Percentiles rank a stretch among this genome's conserved stretches.
phyloP scores from a whole-genome alignment of 1,284 basidiomycete genomes.

The Vanrija sp. region DNA sequence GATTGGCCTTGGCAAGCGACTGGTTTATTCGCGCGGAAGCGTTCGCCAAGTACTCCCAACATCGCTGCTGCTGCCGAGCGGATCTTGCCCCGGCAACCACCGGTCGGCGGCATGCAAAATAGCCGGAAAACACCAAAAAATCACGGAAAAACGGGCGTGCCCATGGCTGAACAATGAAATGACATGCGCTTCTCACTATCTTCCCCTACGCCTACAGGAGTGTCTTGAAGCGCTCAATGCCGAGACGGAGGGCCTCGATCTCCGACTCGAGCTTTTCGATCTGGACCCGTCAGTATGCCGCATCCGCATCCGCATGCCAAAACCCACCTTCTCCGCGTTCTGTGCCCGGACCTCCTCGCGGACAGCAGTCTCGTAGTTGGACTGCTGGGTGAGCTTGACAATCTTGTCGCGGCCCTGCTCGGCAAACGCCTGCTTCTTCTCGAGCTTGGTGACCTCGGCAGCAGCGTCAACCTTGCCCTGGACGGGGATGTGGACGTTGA shows the following conservation, averaged over 20 bases:
- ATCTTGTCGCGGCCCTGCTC: constrained; percentile 70
- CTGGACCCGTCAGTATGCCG: constrained; percentile 10
- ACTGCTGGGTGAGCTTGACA: constrained; percentile 64
- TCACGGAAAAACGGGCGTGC: no score
- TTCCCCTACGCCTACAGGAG: constrained; percentile 26
- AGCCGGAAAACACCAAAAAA: no score
- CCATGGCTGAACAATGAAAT: no score
- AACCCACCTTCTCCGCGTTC: constrained; percentile 73
- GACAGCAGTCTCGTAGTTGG: constrained; percentile 73
- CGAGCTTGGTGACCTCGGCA: constrained; percentile 75
- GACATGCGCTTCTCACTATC: not conserved
- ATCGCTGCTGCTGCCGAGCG: no score
- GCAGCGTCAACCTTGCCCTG: constrained; percentile 81
- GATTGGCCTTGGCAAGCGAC: no score
- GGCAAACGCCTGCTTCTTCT: constrained; percentile 76
- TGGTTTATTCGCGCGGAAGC: no score
- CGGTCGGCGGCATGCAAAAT: no score
- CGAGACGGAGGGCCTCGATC: constrained; percentile 43
- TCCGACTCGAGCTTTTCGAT: constrained; percentile 45
- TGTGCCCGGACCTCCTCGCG: constrained; percentile 67
- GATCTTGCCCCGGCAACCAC: no score
- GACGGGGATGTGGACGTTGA: constrained; percentile 77
- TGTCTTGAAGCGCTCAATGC: constrained; percentile 46
- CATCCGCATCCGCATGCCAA: no score
- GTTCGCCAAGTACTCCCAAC: no score